These are phyloP conservation scores for Ogataea paradorogensis DNA, from an alignment of 805 yeast genomes.

Conservation along the genomic window DNA sequence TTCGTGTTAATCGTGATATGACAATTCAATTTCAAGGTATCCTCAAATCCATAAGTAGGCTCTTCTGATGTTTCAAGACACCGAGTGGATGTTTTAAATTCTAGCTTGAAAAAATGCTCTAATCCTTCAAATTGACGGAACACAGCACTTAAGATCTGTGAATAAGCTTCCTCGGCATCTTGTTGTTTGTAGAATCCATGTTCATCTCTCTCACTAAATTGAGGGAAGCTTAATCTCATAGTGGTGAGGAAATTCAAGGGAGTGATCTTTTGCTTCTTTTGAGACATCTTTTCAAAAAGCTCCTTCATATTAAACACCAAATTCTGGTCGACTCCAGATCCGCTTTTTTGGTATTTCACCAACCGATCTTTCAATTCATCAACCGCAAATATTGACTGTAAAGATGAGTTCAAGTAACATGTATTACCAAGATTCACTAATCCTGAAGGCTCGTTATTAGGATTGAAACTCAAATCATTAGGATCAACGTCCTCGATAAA, in stretches of 20 bases:
- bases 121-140: slow-evolving; percentile 47
- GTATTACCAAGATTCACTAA: slow-evolving; percentile 72
- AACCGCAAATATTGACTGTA: slow-evolving; percentile 52
- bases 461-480: slow-evolving; percentile 15
- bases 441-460: slow-evolving; percentile 55
- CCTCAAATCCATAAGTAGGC: slow-evolving; percentile 45
- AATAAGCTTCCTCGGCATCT: slow-evolving; percentile 96
- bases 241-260: slow-evolving; percentile 68
- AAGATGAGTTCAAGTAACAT: slow-evolving; percentile 70
- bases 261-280: slow-evolving; percentile 45
- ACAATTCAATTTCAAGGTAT: slow-evolving; percentile 74
- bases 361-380: slow-evolving; percentile 40
- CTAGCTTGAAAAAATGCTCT: slow-evolving; percentile 60
- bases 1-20: slow-evolving; percentile 85
- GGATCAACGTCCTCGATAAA: slow-evolving; percentile 64
- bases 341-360: slow-evolving; percentile 19
- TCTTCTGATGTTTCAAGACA: slow-evolving; percentile 55
- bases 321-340: slow-evolving; percentile 23
- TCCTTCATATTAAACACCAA: slow-evolving; percentile 37
- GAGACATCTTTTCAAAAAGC: slow-evolving; percentile 43
- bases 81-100: slow-evolving; percentile 58
- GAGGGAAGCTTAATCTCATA: slow-evolving; percentile 73
- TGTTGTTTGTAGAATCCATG: slow-evolving; percentile 85
- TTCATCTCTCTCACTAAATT: slow-evolving; percentile 76
- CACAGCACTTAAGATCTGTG: slow-evolving; percentile 64